These are phyloP conservation scores for Didymella lethalis DNA, from an alignment of 2,329 filamentous ascomycete genomes.

Conservation along the genomic window DNA sequence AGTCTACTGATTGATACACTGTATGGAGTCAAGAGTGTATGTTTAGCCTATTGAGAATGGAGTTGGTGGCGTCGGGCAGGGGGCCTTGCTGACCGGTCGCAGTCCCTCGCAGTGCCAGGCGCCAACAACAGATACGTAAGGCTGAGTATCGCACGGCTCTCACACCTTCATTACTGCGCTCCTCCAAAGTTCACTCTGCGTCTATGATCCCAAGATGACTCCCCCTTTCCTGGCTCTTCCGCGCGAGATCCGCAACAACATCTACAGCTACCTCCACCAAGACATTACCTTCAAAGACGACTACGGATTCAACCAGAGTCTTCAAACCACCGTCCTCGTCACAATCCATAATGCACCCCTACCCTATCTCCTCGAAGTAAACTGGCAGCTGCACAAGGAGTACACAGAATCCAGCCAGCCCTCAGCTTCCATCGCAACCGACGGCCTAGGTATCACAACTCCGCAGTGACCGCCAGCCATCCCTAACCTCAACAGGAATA, in stretches of 20 bases:
- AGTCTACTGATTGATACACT: no score
- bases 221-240: neutral
- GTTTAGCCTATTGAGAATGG: no score
- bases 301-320: neutral
- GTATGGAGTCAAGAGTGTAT: no score
- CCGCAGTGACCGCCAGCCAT: no score
- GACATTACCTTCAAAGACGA: neutral
- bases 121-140: neutral
- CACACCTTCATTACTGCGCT: neutral
- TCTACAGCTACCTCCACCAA: neutral
- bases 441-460: neutral
- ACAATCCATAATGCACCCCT: neutral
- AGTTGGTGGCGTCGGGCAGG: neutral
- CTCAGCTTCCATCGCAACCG: neutral
- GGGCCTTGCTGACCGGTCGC: neutral
- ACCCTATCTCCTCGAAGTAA: neutral
- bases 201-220: neutral
- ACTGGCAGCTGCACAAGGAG: neutral
- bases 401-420: neutral
- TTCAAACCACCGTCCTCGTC: neutral
- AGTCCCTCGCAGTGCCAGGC: neutral
- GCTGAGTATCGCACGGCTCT: neutral
- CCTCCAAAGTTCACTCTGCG: neutral
- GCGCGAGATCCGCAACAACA: neutral
- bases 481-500: neutral